Conservation (phyloP, 768 basidiomycete genomes). For the Polyporus arcularius region DNA sequence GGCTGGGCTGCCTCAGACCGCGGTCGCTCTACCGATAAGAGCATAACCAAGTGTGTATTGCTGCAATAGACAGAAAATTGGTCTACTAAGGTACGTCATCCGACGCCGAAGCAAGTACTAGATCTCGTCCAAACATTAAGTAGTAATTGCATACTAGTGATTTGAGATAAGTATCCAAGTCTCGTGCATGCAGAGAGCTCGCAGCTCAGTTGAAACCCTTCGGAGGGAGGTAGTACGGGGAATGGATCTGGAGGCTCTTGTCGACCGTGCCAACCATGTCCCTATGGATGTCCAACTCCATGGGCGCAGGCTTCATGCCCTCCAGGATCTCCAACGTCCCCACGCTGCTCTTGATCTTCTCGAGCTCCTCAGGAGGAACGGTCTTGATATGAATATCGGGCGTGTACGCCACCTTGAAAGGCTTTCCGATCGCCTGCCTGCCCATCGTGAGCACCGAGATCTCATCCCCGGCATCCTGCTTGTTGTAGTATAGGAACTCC, state of each 20-base stretch:
- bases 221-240: too few relatives aligned
- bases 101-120: too few relatives aligned
- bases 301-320: neutral
- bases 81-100: too few relatives aligned
- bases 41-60: too few relatives aligned
- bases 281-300: slow-evolving; percentile 9
- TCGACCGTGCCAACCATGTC: neutral
- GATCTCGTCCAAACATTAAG: too few relatives aligned
- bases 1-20: too few relatives aligned
- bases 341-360: slow-evolving; percentile 1
- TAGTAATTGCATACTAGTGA: too few relatives aligned
- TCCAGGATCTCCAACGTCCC: neutral
- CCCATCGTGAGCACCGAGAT: slow-evolving; percentile 39
- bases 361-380: slow-evolving; percentile 4
- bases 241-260: neutral
- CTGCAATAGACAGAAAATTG: too few relatives aligned
- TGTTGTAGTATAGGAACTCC: slow-evolving; percentile 32
- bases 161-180: too few relatives aligned
- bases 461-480: slow-evolving; percentile 12
- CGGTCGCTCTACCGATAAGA: too few relatives aligned
- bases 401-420: slow-evolving; percentile 54
- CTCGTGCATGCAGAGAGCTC: too few relatives aligned
- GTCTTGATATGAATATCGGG: neutral
- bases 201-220: too few relatives aligned
- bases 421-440: slow-evolving; percentile 42